A percentile compares a stretch with the other conserved stretches of the same genome.
phyloP scores from a whole-genome alignment of 2,329 filamentous ascomycete genomes.

The Colletotrichum melonis region DNA sequence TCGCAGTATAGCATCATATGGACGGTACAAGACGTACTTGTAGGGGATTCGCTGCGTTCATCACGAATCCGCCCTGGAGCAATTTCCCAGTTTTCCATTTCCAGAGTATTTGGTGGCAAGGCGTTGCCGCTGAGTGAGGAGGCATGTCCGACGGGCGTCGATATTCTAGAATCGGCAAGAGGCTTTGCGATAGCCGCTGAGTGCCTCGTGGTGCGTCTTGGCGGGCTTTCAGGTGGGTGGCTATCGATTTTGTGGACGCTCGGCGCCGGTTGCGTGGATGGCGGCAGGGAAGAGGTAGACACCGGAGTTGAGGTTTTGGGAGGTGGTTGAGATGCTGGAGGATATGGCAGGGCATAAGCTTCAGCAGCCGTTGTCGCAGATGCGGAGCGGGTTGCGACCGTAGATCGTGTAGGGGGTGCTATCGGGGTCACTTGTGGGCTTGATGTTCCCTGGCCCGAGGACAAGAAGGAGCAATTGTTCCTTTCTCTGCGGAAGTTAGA shows the following conservation, averaged over 20 bases:
- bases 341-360: neutral
- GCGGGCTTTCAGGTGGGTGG: neutral
- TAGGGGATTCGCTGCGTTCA: slow-evolving; percentile 36
- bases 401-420: neutral
- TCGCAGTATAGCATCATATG: no score
- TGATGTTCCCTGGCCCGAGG: neutral
- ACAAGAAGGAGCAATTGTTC: slow-evolving; percentile 43
- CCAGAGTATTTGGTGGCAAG: slow-evolving; percentile 33
- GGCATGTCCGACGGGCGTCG: neutral
- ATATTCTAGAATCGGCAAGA: neutral
- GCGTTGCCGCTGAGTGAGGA: neutral
- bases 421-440: neutral
- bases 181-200: neutral
- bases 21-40: slow-evolving; percentile 47
- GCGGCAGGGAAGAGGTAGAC: neutral
- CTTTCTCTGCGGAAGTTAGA: slow-evolving; percentile 38
- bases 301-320: neutral
- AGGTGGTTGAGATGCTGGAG: neutral
- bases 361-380: neutral
- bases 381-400: neutral
- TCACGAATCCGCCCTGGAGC: slow-evolving; percentile 54
- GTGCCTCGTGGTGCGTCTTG: slow-evolving; percentile 17
- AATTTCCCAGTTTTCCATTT: slow-evolving; percentile 59
- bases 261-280: neutral
- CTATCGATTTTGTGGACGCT: neutral